Evolutionary conservation across 495 filamentous ascomycete species (phyloP).

Genomic region (Penicillium ucsense): DNA sequence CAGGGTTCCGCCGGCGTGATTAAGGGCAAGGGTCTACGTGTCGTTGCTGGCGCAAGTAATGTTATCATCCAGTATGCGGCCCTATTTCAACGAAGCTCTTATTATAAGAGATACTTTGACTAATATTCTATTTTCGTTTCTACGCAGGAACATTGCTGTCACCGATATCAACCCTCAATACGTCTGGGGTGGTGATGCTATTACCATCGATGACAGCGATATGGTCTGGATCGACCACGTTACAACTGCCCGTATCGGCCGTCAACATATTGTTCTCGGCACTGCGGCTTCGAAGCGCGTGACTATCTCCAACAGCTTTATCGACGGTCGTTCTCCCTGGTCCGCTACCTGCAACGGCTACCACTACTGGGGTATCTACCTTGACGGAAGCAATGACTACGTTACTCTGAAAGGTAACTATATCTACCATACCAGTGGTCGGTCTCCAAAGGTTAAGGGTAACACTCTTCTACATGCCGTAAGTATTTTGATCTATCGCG

Average conservation of each 20-base stretch:
- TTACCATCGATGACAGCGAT: constrained; percentile 22
- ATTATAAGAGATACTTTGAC: too few species aligned
- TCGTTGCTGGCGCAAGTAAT: constrained; percentile 29
- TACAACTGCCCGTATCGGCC: constrained; percentile 21
- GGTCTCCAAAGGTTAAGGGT: constrained; percentile 39
- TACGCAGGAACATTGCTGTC: constrained; percentile 35
- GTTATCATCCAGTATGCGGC: constrained; percentile 39
- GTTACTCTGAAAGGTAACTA: constrained; percentile 28
- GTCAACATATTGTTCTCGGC: constrained; percentile 22
- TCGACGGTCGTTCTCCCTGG: constrained; percentile 41
- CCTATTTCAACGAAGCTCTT: too few species aligned
- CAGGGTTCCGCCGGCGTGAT: constrained; percentile 28
- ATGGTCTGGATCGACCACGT: constrained; percentile 34
- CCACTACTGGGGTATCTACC: constrained; percentile 45
- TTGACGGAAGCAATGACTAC: constrained; percentile 20
- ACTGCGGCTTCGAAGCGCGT: constrained; percentile 18
- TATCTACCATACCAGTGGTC: constrained; percentile 44
- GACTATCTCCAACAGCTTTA: constrained; percentile 34
- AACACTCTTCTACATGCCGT: too few species aligned
- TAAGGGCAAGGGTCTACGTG: constrained; percentile 28
- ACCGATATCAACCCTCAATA: constrained; percentile 35
- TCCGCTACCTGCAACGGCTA: constrained; percentile 43
- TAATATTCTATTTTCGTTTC: too few species aligned
- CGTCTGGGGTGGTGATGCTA: constrained; percentile 34
- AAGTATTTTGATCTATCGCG: too few species aligned